phyloP scores from a whole-genome alignment of 2,329 filamentous ascomycete genomes.

The Fusarium succisae region DNA sequence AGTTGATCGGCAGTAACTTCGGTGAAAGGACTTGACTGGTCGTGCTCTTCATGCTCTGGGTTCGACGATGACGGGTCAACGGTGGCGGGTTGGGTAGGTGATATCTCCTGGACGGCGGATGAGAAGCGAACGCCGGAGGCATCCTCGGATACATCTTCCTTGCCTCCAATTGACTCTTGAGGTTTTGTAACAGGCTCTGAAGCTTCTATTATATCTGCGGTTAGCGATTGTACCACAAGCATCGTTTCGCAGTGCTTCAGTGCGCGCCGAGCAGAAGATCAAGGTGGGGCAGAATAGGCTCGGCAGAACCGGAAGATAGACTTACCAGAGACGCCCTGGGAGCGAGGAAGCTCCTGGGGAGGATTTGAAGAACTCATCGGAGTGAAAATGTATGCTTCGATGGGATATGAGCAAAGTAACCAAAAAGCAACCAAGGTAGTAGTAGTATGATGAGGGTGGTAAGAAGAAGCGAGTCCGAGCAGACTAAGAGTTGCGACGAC shows the following conservation, averaged over 20 bases:
- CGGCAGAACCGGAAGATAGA: slow-evolving; percentile 40
- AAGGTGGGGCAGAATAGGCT: slow-evolving; percentile 41
- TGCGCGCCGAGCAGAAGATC: slow-evolving; percentile 17
- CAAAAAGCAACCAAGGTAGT: slow-evolving; percentile 22
- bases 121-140: slow-evolving; percentile 74
- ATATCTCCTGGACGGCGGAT: slow-evolving; percentile 75
- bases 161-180: slow-evolving; percentile 8
- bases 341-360: slow-evolving; percentile 29
- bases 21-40: slow-evolving; percentile 46
- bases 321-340: slow-evolving; percentile 39
- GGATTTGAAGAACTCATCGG: slow-evolving; percentile 36
- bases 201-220: slow-evolving; percentile 12
- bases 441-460: slow-evolving; percentile 24
- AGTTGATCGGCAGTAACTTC: slow-evolving; percentile 70
- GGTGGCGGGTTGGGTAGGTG: slow-evolving; percentile 55
- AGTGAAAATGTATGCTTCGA: slow-evolving; percentile 18
- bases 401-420: slow-evolving; percentile 13
- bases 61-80: slow-evolving; percentile 37
- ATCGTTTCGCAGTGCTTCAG: slow-evolving; percentile 7
- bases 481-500: slow-evolving; percentile 39
- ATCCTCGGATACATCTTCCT: slow-evolving; percentile 22
- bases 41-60: slow-evolving; percentile 26
- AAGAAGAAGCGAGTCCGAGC: slow-evolving; percentile 34
- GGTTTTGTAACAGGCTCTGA: slow-evolving; percentile 9
- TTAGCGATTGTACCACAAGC: slow-evolving; percentile 34